A percentile compares a stretch with the other conserved stretches of the same genome.
Evolutionary conservation across 148 eudicot genomes (phyloP).

Genomic region (Mesembryanthemum crystallinum): DNA sequence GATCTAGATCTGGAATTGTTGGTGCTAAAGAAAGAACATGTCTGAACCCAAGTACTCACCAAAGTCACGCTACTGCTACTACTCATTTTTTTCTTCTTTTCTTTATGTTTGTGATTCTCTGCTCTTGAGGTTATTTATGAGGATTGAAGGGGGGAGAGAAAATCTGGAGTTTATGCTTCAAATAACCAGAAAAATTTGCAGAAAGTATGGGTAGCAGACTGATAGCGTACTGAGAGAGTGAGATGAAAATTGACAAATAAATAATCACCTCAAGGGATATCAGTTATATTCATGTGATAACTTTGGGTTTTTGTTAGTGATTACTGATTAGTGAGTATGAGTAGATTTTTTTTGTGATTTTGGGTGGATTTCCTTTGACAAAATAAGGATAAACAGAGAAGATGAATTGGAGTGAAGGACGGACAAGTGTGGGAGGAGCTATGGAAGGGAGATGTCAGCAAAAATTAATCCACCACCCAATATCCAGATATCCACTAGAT

Average conservation of each 20-base stretch:
- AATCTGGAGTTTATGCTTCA: not conserved
- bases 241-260: not conserved
- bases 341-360: not conserved
- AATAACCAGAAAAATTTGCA: too few relatives aligned
- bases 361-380: not conserved
- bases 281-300: too few relatives aligned
- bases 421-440: too few relatives aligned
- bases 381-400: not conserved
- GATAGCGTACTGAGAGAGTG: not conserved
- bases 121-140: too few relatives aligned
- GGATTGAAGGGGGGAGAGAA: too few relatives aligned
- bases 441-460: not conserved
- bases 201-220: too few relatives aligned
- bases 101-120: not conserved
- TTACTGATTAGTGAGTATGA: not conserved
- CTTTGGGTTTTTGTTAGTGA: too few relatives aligned
- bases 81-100: slow-evolving; percentile 29
- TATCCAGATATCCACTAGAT: not conserved
- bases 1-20: slow-evolving; percentile 27
- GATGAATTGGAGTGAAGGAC: too few relatives aligned
- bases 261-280: too few relatives aligned
- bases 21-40: slow-evolving; percentile 5
- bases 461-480: slow-evolving; percentile 14
- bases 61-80: slow-evolving; percentile 18
- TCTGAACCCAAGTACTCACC: slow-evolving; percentile 26